These are phyloP conservation scores for Chamaecyparis obtusa DNA, from an alignment of 75 land plant genomes.

Conservation along the genomic window DNA sequence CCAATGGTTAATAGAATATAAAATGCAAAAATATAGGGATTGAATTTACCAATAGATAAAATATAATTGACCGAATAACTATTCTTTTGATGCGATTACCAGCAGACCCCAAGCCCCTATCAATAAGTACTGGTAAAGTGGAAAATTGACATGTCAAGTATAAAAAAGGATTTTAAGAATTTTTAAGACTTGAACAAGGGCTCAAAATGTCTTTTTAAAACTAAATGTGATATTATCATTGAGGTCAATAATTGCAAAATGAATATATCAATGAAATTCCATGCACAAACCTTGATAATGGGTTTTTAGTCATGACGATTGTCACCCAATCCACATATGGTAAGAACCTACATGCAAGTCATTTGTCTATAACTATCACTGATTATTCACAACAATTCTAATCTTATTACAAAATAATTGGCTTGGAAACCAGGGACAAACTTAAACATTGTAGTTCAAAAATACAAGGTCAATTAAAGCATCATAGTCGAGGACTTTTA, in stretches of 20 bases:
- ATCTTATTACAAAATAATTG: not conserved
- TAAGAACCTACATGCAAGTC: conserved; percentile 52
- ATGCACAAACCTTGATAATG: conserved; percentile 66
- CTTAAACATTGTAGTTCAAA: not conserved
- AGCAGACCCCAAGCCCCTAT: conserved; percentile 80
- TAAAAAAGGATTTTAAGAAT: not conserved
- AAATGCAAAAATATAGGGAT: conserved; percentile 4
- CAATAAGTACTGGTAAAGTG: conserved; percentile 61
- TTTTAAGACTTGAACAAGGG: not conserved
- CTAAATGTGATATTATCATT: not conserved
- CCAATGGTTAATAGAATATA: not conserved
- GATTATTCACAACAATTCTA: not conserved
- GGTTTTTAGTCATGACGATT: conserved; percentile 97
- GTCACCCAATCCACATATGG: conserved; percentile 99
- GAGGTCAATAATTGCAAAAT: not conserved
- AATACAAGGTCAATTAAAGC: not conserved
- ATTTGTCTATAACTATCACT: not conserved
- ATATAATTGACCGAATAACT: conserved; percentile 4
- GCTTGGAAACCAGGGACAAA: not conserved
- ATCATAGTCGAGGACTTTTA: not conserved
- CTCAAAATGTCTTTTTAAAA: not conserved
- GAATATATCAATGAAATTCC: not conserved
- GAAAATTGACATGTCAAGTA: not conserved
- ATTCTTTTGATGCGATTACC: conserved; percentile 85
- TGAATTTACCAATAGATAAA: not conserved